phyloP scores from a whole-genome alignment of 2,329 filamentous ascomycete genomes.

The Aspergillus quadrilineatus region DNA sequence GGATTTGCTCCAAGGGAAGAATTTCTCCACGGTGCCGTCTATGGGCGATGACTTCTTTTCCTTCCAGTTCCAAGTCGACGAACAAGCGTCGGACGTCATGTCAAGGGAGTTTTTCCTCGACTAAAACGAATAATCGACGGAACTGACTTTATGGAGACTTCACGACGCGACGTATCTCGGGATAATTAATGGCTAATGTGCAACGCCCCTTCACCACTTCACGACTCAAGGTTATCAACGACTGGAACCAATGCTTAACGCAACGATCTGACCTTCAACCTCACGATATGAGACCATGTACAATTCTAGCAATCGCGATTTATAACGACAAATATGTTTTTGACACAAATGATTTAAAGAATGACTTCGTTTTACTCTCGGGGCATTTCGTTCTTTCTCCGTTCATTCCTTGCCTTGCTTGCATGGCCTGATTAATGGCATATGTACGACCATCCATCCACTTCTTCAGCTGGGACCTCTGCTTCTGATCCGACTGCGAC shows the following conservation, averaged over 20 bases:
- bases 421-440: slow-evolving; percentile 8
- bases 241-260: slow-evolving; percentile 22
- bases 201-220: slow-evolving; percentile 14
- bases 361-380: slow-evolving; percentile 5
- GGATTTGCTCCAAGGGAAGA: slow-evolving; percentile 36
- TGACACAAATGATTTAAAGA: slow-evolving; percentile 13
- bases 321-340: slow-evolving; percentile 8
- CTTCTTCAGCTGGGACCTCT: slow-evolving; percentile 11
- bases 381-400: slow-evolving; percentile 10
- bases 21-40: slow-evolving; percentile 24
- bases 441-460: slow-evolving; percentile 21
- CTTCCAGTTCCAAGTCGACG: slow-evolving; percentile 39
- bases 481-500: slow-evolving; percentile 2
- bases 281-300: slow-evolving; percentile 25
- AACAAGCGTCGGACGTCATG: slow-evolving; percentile 26
- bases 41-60: slow-evolving; percentile 39
- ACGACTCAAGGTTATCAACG: slow-evolving; percentile 23
- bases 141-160: slow-evolving; percentile 10
- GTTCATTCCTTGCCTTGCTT: background rate
- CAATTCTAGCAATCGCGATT: slow-evolving; percentile 19
- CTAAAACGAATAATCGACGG: slow-evolving; percentile 11
- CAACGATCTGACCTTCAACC: slow-evolving; percentile 15
- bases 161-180: slow-evolving; percentile 20
- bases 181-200: slow-evolving; percentile 19
- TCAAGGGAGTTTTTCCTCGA: slow-evolving; percentile 26